phyloP scores from a whole-genome alignment of 345 rosid species.

The Aurinia saxatilis region DNA sequence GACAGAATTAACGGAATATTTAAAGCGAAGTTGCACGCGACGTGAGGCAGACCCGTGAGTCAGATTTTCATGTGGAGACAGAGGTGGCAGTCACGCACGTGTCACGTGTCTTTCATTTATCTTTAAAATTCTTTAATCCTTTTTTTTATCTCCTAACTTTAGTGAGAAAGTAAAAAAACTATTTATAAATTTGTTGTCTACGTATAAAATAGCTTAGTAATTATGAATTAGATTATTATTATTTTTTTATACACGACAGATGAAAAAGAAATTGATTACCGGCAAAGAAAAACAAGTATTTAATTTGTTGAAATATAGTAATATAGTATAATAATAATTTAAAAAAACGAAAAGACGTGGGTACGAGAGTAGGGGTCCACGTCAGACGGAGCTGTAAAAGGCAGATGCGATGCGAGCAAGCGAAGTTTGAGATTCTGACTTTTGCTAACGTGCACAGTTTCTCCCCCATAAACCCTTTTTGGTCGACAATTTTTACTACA shows the following conservation, averaged over 20 bases:
- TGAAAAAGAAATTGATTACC: background rate
- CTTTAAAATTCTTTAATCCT: background rate
- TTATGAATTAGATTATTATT: too few species aligned
- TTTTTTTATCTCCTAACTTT: background rate
- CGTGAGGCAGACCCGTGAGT: conserved; percentile 46
- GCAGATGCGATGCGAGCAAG: background rate
- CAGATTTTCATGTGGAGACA: conserved; percentile 48
- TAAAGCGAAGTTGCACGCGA: conserved; percentile 49
- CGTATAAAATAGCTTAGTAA: too few species aligned
- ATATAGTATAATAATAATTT: too few species aligned
- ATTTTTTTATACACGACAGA: background rate
- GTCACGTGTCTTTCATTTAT: conserved; percentile 32
- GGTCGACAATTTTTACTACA: too few species aligned
- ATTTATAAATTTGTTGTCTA: background rate
- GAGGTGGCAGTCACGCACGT: conserved; percentile 49
- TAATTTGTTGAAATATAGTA: too few species aligned
- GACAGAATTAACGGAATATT: conserved; percentile 23
- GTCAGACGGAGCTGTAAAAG: conserved; percentile 23
- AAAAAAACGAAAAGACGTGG: conserved; percentile 26
- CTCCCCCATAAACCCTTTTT: background rate
- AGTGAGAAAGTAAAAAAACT: too few species aligned
- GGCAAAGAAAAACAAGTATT: background rate
- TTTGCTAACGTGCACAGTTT: conserved; percentile 17
- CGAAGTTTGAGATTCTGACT: conserved; percentile 18
- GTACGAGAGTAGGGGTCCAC: conserved; percentile 34